A percentile compares a stretch with the other conserved stretches of the same genome.
phyloP scores from a whole-genome alignment of 305 asterid species.

The Fraxinus paxiana region DNA sequence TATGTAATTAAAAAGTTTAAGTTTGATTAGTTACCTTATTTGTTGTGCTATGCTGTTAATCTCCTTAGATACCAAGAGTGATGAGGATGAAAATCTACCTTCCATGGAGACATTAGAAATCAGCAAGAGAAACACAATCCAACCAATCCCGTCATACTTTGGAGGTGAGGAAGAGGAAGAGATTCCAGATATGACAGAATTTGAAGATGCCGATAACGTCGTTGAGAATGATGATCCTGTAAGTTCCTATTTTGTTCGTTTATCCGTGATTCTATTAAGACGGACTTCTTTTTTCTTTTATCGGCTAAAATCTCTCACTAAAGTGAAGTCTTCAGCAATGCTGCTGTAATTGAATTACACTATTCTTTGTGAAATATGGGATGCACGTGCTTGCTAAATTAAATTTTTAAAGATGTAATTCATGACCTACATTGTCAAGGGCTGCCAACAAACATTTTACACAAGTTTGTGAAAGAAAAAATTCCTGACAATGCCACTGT shows the following conservation, averaged over 20 bases:
- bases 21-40: background rate
- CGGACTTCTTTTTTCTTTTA: background rate
- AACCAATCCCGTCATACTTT: slow-evolving; percentile 68
- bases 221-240: slow-evolving; percentile 72
- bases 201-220: slow-evolving; percentile 74
- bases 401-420: background rate
- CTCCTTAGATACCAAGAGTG: slow-evolving; percentile 50
- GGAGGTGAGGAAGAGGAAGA: slow-evolving; percentile 91
- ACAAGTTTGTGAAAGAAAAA: background rate
- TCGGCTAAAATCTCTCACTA: background rate
- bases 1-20: background rate
- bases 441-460: background rate
- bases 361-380: background rate
- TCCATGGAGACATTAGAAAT: slow-evolving; percentile 80
- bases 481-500: background rate
- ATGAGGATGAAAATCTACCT: slow-evolving; percentile 69
- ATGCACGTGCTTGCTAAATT: background rate
- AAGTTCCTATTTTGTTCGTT: slow-evolving; percentile 28
- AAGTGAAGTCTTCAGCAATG: background rate
- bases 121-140: slow-evolving; percentile 59
- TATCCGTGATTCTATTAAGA: background rate
- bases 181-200: slow-evolving; percentile 84
- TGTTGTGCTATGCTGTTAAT: slow-evolving; percentile 21
- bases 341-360: background rate
- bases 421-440: background rate